These are phyloP conservation scores for Curvularia verruculosa DNA, from an alignment of 2,329 filamentous ascomycete genomes.

Conservation along the genomic window DNA sequence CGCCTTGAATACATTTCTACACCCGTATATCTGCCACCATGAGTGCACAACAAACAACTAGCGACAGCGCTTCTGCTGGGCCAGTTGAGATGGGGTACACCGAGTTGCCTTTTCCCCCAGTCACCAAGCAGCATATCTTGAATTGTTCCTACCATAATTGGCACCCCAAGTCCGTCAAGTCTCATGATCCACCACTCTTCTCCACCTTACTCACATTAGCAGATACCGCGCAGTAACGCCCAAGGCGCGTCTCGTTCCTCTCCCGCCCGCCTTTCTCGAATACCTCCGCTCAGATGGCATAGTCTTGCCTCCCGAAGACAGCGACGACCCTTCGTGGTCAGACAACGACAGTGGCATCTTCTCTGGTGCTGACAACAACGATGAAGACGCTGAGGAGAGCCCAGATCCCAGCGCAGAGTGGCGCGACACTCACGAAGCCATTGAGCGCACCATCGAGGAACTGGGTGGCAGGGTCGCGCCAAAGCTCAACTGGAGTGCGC, in stretches of 20 bases:
- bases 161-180: constrained; percentile 71
- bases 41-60: constrained; percentile 17
- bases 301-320: constrained; percentile 75
- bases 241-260: constrained; percentile 82
- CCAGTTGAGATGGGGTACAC: constrained; percentile 26
- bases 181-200: background rate
- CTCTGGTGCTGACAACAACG: constrained; percentile 53
- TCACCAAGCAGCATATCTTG: constrained; percentile 84
- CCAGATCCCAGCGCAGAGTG: constrained; percentile 66
- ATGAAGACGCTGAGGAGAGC: constrained; percentile 61
- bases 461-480: constrained; percentile 86
- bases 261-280: constrained; percentile 75
- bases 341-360: constrained; percentile 61
- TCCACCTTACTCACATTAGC: background rate
- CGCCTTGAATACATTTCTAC: background rate
- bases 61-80: constrained; percentile 1
- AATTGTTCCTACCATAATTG: constrained; percentile 94
- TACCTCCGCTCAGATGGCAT: constrained; percentile 95
- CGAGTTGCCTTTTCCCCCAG: constrained; percentile 75
- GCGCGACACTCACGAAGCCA: constrained; percentile 75
- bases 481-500: constrained; percentile 96
- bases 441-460: constrained; percentile 77
- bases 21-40: constrained; percentile 26
- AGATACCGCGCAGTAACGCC: constrained; percentile 82
- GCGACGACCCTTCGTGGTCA: constrained; percentile 51